Evolutionary conservation across 139 green algal genomes (phyloP).

Genomic region (Chlamydomonas applanata): DNA sequence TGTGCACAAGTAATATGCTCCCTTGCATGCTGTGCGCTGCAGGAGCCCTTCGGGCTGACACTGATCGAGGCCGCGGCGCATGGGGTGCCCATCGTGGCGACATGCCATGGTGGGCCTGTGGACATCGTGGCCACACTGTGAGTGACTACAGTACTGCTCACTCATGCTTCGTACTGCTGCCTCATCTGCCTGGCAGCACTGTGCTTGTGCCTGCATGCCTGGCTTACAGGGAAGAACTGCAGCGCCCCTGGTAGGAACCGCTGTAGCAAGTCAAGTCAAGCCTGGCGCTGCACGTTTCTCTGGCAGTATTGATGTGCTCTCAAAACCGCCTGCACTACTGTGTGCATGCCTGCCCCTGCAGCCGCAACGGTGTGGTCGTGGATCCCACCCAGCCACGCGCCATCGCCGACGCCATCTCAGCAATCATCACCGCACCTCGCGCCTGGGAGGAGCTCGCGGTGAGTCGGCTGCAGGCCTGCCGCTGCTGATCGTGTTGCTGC

Average conservation of each 20-base stretch:
- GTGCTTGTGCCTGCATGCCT: too few species aligned
- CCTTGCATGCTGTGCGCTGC: too few species aligned
- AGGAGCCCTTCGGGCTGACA: slow-evolving; percentile 95
- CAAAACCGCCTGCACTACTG: not conserved
- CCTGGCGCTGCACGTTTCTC: too few species aligned
- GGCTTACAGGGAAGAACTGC: too few species aligned
- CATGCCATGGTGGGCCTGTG: slow-evolving; percentile 85
- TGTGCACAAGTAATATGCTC: too few species aligned
- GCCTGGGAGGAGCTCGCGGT: slow-evolving; percentile 74
- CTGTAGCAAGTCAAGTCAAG: too few species aligned
- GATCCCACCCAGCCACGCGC: slow-evolving; percentile 78
- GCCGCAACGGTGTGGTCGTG: slow-evolving; percentile 82
- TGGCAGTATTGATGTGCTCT: not conserved
- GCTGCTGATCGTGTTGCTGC: not conserved
- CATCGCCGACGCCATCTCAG: slow-evolving; percentile 71
- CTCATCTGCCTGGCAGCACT: too few species aligned
- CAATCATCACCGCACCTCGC: slow-evolving; percentile 70
- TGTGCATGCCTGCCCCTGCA: not conserved
- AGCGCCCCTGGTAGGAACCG: too few species aligned
- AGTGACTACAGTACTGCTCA: slow-evolving; percentile 1
- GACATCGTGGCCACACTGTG: slow-evolving; percentile 78
- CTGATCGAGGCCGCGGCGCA: slow-evolving; percentile 94
- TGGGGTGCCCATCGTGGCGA: slow-evolving; percentile 93
- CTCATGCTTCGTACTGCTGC: too few species aligned
- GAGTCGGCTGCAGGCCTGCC: slow-evolving; percentile 17